phyloP scores from a whole-genome alignment of 2,329 filamentous ascomycete genomes.

The Sphaceloma murrayae region DNA sequence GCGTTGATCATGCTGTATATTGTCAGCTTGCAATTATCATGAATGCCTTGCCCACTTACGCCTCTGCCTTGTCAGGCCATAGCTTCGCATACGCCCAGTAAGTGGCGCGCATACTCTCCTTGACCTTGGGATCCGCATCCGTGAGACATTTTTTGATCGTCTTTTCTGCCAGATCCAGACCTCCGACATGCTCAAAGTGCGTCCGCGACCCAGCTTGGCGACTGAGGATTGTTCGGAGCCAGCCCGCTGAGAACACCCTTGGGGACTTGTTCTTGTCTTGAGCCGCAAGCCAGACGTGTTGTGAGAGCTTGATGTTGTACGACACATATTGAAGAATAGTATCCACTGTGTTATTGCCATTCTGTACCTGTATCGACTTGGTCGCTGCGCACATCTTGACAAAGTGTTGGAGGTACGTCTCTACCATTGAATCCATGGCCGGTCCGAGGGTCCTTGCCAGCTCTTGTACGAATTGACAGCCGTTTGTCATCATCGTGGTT shows the following conservation, averaged over 20 bases:
- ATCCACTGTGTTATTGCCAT: constrained; percentile 72
- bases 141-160: constrained; percentile 79
- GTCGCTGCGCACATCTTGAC: constrained; percentile 83
- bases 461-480: constrained; percentile 75
- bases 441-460: constrained; percentile 66
- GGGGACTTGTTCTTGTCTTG: constrained; percentile 93
- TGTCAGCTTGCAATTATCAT: constrained; percentile 22
- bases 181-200: constrained; percentile 74
- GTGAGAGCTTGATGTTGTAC: constrained; percentile 70
- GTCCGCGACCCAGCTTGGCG: constrained; percentile 70
- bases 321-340: constrained; percentile 68
- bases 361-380: constrained; percentile 85
- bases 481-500: constrained; percentile 83
- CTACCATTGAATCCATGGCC: constrained; percentile 76
- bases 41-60: constrained; percentile 40
- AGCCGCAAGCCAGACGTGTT: constrained; percentile 71
- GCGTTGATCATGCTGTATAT: constrained; percentile 59
- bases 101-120: constrained; percentile 73
- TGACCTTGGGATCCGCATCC: constrained; percentile 82
- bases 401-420: constrained; percentile 78
- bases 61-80: constrained; percentile 69
- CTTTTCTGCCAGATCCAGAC: constrained; percentile 75
- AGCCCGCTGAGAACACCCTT: constrained; percentile 65
- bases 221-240: constrained; percentile 73
- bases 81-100: constrained; percentile 75